phyloP scores from a whole-genome alignment of 805 yeast genomes.

The Metschnikowia cerradonensis region DNA sequence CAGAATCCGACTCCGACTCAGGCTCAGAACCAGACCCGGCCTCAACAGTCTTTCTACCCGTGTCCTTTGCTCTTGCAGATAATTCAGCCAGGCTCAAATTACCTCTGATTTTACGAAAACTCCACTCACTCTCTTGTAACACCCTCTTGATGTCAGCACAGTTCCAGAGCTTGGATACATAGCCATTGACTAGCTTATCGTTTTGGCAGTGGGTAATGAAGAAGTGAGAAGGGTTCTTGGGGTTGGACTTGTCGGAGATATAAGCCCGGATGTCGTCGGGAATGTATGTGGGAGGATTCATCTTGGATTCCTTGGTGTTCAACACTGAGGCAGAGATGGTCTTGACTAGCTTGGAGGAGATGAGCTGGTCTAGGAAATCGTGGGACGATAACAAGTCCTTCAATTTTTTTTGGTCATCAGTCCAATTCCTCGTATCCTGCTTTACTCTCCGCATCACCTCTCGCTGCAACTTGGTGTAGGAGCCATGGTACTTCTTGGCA shows the following conservation, averaged over 20 bases:
- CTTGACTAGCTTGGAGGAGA: slow-evolving; percentile 33
- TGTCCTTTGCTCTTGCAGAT: slow-evolving; percentile 20
- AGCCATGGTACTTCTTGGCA: slow-evolving; percentile 47
- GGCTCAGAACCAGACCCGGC: slow-evolving; percentile 17
- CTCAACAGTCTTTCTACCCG: slow-evolving; percentile 18
- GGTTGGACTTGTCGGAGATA: slow-evolving; percentile 25
- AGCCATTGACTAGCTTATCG: slow-evolving; percentile 39
- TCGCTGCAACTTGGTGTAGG: slow-evolving; percentile 38
- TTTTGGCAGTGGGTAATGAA: slow-evolving; percentile 39
- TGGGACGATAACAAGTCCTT: slow-evolving; percentile 20
- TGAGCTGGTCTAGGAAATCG: slow-evolving; percentile 21
- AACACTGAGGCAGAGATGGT: slow-evolving; percentile 25
- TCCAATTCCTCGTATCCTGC: slow-evolving; percentile 14
- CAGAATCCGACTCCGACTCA: slow-evolving; percentile 9
- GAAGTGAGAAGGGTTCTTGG: slow-evolving; percentile 45
- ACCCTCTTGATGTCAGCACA: slow-evolving; percentile 34
- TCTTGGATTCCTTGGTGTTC: slow-evolving; percentile 25
- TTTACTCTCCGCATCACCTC: slow-evolving; percentile 26
- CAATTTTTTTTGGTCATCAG: slow-evolving; percentile 13
- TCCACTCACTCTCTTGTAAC: slow-evolving; percentile 39
- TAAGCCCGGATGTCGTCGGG: slow-evolving; percentile 22
- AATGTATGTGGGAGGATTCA: slow-evolving; percentile 35
- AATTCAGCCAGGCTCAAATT: slow-evolving; percentile 38
- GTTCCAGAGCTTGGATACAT: slow-evolving; percentile 48
- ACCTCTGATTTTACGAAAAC: slow-evolving; percentile 46